Conservation (phyloP, 1,139 yeast genomes). For the Kodamaea anthophila region DNA sequence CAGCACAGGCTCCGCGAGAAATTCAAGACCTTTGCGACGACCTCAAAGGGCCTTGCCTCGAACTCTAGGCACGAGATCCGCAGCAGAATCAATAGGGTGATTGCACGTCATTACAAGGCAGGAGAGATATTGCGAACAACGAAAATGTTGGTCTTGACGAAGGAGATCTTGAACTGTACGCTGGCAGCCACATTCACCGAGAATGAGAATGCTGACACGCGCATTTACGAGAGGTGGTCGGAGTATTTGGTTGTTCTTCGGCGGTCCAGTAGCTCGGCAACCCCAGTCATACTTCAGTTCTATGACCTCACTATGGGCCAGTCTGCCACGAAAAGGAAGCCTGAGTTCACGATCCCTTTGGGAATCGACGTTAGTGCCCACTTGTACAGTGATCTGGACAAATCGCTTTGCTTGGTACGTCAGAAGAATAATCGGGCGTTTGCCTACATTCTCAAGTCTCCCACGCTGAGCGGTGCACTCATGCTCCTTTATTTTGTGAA, state of each 20-base stretch:
- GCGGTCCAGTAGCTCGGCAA: conserved; percentile 41
- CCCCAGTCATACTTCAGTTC: conserved; percentile 57
- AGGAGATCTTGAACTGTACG: conserved; percentile 14
- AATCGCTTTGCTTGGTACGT: conserved; percentile 52
- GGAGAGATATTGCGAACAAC: conserved; percentile 67
- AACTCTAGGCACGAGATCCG: conserved; percentile 16
- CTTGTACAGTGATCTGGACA: conserved; percentile 63
- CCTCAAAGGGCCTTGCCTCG: conserved; percentile 20
- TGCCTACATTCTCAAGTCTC: conserved; percentile 51
- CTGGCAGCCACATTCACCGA: conserved; percentile 24
- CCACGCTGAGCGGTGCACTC: conserved; percentile 46
- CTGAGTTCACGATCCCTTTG: conserved; percentile 20
- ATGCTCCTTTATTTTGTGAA: conserved; percentile 61
- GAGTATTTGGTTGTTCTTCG: conserved; percentile 67
- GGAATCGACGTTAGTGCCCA: conserved; percentile 29
- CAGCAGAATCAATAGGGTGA: conserved; percentile 15
- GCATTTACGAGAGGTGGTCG: conserved; percentile 67
- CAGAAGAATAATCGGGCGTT: conserved; percentile 20
- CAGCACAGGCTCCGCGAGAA: conserved; percentile 18
- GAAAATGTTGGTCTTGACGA: conserved; percentile 60
- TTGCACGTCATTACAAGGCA: conserved; percentile 25
- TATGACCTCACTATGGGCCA: conserved; percentile 37
- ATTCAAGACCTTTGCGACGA: conserved; percentile 19
- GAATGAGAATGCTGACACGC: conserved; percentile 44
- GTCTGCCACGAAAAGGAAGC: conserved; percentile 20